Evolutionary conservation across 257 asterid species (phyloP).

Genomic region (Fraxinus americana): DNA sequence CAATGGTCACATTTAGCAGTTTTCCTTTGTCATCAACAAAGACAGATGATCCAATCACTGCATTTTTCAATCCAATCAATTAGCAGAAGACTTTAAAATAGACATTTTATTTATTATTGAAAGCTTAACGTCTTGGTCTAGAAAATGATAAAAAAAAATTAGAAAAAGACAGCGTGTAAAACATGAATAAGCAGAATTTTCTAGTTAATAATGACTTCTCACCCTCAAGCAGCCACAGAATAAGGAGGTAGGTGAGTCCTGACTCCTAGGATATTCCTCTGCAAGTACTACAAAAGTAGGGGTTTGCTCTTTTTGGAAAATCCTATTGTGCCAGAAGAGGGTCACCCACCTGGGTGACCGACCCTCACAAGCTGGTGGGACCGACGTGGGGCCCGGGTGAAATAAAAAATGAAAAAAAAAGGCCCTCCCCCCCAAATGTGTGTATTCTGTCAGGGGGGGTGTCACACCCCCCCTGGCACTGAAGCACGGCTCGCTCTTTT

Average conservation of each 20-base stretch:
- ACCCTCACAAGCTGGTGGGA: no score
- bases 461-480: no score
- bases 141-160: not conserved
- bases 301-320: no score
- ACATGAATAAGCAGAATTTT: not conserved
- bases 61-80: not conserved
- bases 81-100: not conserved
- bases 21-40: not conserved
- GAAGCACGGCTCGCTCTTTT: no score
- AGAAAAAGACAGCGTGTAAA: not conserved
- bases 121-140: not conserved
- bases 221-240: not conserved
- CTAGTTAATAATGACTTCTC: not conserved
- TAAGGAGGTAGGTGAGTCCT: not conserved
- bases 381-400: no score
- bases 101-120: not conserved
- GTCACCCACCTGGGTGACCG: no score
- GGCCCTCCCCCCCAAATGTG: no score
- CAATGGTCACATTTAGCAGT: not conserved
- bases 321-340: no score
- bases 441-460: no score
- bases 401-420: no score
- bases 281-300: not conserved
- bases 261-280: not conserved
- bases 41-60: not conserved